These are phyloP conservation scores for Euryodendron excelsum DNA, from an alignment of 148 eudicot genomes.

Conservation along the genomic window DNA sequence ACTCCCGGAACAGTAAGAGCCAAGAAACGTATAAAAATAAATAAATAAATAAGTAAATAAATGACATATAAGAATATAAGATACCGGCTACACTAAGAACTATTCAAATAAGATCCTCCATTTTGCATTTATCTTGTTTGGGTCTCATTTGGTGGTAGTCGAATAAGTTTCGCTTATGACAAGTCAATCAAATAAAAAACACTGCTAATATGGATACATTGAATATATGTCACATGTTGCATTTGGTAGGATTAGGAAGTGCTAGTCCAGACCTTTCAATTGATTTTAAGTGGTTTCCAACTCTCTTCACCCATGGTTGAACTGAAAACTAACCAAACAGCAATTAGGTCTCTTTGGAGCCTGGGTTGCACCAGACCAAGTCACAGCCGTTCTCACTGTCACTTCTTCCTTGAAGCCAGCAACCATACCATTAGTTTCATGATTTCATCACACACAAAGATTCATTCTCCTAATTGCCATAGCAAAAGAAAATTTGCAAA, in stretches of 20 bases:
- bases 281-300: not conserved
- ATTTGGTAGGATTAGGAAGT: not conserved
- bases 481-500: too few species aligned
- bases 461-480: not conserved
- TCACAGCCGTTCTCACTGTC: not conserved
- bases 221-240: not conserved
- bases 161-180: not conserved
- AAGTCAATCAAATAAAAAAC: not conserved
- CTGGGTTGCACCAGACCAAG: not conserved
- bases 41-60: not conserved
- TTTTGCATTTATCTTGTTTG: too few species aligned
- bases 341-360: not conserved
- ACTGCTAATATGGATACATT: not conserved
- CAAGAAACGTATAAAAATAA: not conserved
- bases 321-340: not conserved
- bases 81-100: not conserved
- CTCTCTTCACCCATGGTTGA: not conserved
- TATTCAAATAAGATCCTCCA: not conserved
- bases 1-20: not conserved
- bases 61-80: not conserved
- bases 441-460: not conserved
- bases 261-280: too few species aligned
- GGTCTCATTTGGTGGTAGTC: too few species aligned
- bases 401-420: not conserved
- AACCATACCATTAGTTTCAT: not conserved